Percentiles rank a stretch among this genome's conserved stretches.
Conservation (phyloP, 768 basidiomycete genomes). For the Gloeopeniophorella convolvens region DNA sequence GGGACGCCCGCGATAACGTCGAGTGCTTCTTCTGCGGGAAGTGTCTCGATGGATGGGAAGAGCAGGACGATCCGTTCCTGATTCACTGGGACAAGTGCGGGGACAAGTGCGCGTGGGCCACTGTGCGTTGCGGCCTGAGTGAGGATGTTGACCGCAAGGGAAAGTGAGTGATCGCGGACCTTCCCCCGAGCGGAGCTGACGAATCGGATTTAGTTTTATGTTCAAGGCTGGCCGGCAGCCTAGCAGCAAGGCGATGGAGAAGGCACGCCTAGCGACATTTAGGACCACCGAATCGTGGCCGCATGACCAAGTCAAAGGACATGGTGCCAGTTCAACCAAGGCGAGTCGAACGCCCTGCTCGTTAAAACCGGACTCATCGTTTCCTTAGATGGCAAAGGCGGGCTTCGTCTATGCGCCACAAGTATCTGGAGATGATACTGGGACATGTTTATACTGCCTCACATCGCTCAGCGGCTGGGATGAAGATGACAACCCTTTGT, state of each 20-base stretch:
- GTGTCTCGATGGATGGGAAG: constrained; percentile 79
- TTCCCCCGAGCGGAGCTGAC: not conserved
- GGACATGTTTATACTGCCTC: constrained; percentile 81
- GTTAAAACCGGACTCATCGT: constrained; percentile 8
- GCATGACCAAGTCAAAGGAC: constrained; percentile 54
- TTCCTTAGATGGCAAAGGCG: constrained; percentile 72
- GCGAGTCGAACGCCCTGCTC: constrained; percentile 30
- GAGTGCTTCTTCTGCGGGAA: constrained; percentile 82
- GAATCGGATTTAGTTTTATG: constrained; percentile 39
- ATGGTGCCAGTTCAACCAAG: constrained; percentile 67
- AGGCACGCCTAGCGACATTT: constrained; percentile 66
- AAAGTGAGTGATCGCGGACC: constrained; percentile 37
- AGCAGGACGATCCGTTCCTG: constrained; percentile 76
- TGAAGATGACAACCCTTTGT: constrained; percentile 81
- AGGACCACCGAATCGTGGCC: constrained; percentile 51
- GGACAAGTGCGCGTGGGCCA: constrained; percentile 72
- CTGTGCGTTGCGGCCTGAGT: constrained; percentile 63
- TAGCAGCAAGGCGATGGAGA: constrained; percentile 60
- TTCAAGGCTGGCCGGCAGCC: constrained; percentile 60
- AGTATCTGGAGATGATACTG: constrained; percentile 64
- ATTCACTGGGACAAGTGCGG: constrained; percentile 73
- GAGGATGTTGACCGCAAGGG: constrained; percentile 52
- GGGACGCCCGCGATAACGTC: constrained; percentile 66
- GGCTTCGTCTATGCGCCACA: constrained; percentile 82
- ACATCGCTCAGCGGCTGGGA: constrained; percentile 84